A percentile compares a stretch with the other conserved stretches of the same genome.
Evolutionary conservation across 495 filamentous ascomycete species (phyloP).

Genomic region (Cryomyces antarcticus): DNA sequence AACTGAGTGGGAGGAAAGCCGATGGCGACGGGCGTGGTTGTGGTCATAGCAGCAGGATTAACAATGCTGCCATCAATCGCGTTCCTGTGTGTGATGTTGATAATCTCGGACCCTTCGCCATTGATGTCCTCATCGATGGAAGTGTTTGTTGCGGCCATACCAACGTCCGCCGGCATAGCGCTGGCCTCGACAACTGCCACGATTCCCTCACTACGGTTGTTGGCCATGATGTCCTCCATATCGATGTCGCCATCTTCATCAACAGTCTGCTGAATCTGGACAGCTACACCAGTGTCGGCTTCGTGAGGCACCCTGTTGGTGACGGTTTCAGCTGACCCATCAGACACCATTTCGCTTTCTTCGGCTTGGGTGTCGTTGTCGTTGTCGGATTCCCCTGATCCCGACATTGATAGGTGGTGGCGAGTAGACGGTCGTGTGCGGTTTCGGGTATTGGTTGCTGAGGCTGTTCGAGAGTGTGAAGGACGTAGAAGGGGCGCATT

Average conservation of each 20-base stretch:
- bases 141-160: slow-evolving; percentile 52
- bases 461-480: slow-evolving; percentile 13
- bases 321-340: too few relatives aligned
- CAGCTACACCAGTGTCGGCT: too few relatives aligned
- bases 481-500: slow-evolving; percentile 30
- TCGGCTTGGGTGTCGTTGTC: slow-evolving; percentile 34
- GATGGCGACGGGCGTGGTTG: slow-evolving; percentile 36
- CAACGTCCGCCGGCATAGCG: slow-evolving; percentile 38
- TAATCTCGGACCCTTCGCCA: slow-evolving; percentile 53
- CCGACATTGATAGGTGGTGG: slow-evolving; percentile 68
- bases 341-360: too few relatives aligned
- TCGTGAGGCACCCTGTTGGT: too few relatives aligned
- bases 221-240: slow-evolving; percentile 60
- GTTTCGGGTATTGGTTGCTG: slow-evolving; percentile 11
- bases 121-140: slow-evolving; percentile 37
- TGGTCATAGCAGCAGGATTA: slow-evolving; percentile 30
- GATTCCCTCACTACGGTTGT: slow-evolving; percentile 12
- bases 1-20: slow-evolving; percentile 47
- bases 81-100: slow-evolving; percentile 89
- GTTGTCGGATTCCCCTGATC: slow-evolving; percentile 41
- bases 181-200: slow-evolving; percentile 38
- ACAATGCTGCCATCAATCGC: slow-evolving; percentile 75
- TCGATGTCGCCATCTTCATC: slow-evolving; percentile 63
- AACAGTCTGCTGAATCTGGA: slow-evolving; percentile 32
- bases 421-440: slow-evolving; percentile 58